These are phyloP conservation scores for Venturia pyrina DNA, from an alignment of 2,329 filamentous ascomycete species.

Conservation along the genomic window DNA sequence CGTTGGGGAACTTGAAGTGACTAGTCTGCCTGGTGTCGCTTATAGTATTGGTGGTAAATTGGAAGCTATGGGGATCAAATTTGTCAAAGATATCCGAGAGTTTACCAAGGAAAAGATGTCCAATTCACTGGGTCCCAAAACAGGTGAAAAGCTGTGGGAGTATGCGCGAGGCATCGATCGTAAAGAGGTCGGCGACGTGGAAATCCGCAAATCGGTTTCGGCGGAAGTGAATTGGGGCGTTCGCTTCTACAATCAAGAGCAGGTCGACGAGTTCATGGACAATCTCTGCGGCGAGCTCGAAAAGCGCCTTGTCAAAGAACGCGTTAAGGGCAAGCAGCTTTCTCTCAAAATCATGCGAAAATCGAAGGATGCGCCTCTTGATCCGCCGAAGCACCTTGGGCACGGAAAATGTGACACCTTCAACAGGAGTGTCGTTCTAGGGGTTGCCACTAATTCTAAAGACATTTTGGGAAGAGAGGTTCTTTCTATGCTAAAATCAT, in stretches of 20 bases:
- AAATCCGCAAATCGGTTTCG: slow-evolving; percentile 84
- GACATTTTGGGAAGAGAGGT: slow-evolving; percentile 70
- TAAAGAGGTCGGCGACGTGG: slow-evolving; percentile 75
- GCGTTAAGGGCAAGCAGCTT: slow-evolving; percentile 77
- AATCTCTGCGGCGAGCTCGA: slow-evolving; percentile 80
- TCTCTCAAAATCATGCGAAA: slow-evolving; percentile 94
- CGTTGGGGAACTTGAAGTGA: slow-evolving; percentile 66
- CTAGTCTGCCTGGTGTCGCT: slow-evolving; percentile 83
- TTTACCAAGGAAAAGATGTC: slow-evolving; percentile 66
- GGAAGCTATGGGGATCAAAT: slow-evolving; percentile 72
- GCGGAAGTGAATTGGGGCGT: slow-evolving; percentile 99
- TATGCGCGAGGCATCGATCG: slow-evolving; percentile 83
- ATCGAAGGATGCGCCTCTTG: slow-evolving; percentile 74
- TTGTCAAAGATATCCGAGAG: slow-evolving; percentile 73
- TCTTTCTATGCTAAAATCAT: slow-evolving; percentile 70
- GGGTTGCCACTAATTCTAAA: slow-evolving; percentile 70
- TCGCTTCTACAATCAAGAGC: slow-evolving; percentile 80
- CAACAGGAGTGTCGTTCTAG: slow-evolving; percentile 77
- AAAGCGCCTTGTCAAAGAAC: slow-evolving; percentile 67
- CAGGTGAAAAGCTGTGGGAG: slow-evolving; percentile 80
- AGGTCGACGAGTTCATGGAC: slow-evolving; percentile 83
- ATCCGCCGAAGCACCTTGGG: slow-evolving; percentile 85
- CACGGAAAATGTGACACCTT: slow-evolving; percentile 93
- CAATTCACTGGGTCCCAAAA: slow-evolving; percentile 75
- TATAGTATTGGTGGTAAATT: slow-evolving; percentile 80